Evolutionary conservation across 495 filamentous ascomycete species (phyloP), one percentile per base, ranked within the genome.

Genomic region (Polyplosphaeria fusca): DNA sequence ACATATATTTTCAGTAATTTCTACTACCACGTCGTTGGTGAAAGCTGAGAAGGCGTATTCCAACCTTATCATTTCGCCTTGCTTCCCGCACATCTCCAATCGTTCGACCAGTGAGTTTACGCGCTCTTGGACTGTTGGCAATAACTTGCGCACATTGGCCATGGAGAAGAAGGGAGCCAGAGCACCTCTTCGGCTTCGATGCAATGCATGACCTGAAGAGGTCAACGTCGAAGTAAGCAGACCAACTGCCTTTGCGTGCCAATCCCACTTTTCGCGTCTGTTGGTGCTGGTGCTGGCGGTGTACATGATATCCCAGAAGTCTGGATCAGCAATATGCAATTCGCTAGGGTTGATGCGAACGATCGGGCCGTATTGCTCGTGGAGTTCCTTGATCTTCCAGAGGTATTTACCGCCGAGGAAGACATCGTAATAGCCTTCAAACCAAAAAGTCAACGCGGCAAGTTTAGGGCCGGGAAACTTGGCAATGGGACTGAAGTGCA

Each of bases 401-500:
- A 63, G 55, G 45, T 71, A 79, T 42, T 62, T 57, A 2, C 76
- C 77, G 5, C 47, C 41, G 2, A 13, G 39, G 42, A 75, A 26
- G 2, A 70, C 54, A 60, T 78, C 76, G 56, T 73, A 76, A 60
- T 77, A 80, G 27, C 69, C 69, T 32, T 72, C 46, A n/a, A 64
- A 65, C 53, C 50, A 58, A 4, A 23, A 27, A 5, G 61, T 67
- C 0, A 46, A 32, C 13, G 63, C 63, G 3, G 68, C 60, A 2
- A 70, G 61, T 35, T 54, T 58, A 3, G 66, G 68, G 0, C 68
- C 68, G 4, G 66, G 68, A 37, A 67, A 55, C 28, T 54, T 52
- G 1, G 63, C 47, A 0, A 70, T 24, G 23, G 66, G 66, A 32
- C 55, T 46, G 13, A 68, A 58, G 35, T 46, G 52, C 12, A 66